A percentile compares a stretch with the other conserved stretches of the same genome.
phyloP scores from a whole-genome alignment of 2,329 filamentous ascomycete species.

The Fusarium sp. region DNA sequence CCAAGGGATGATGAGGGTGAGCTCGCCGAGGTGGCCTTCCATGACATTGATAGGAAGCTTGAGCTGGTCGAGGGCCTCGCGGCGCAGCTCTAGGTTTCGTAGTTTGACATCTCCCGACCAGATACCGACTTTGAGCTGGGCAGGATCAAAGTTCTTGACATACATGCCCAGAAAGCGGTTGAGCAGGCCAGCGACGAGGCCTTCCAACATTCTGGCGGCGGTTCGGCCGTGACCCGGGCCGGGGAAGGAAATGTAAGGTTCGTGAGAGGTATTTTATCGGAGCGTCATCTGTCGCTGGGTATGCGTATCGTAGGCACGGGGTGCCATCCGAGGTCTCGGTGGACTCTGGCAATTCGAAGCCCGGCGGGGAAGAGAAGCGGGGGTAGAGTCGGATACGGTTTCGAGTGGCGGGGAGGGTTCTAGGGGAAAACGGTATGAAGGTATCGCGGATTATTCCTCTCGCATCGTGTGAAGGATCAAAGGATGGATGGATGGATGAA shows the following conservation, averaged over 20 bases:
- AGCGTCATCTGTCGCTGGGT: constrained; percentile 38
- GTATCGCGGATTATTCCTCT: constrained; percentile 29
- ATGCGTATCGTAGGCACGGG: constrained; percentile 18
- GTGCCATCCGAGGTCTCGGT: constrained; percentile 38
- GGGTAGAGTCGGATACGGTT: constrained; percentile 8
- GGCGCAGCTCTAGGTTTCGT: constrained; percentile 86
- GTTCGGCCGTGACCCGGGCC: constrained; percentile 75
- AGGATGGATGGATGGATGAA: constrained; percentile 12
- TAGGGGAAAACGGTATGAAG: constrained; percentile 18
- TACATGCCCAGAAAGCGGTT: constrained; percentile 99
- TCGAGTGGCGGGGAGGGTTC: constrained; percentile 2
- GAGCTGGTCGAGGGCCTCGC: constrained; percentile 95
- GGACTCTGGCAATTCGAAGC: constrained; percentile 5
- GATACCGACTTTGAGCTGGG: constrained; percentile 97
- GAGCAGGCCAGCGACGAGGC: constrained; percentile 92
- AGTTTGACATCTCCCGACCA: constrained; percentile 99
- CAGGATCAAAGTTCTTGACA: constrained; percentile 98
- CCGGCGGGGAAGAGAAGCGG: constrained; percentile 12
- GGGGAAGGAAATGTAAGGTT: constrained; percentile 50
- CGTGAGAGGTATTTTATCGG: constrained; percentile 29
- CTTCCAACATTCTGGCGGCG: constrained; percentile 84
- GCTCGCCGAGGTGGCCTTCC: constrained; percentile 89
- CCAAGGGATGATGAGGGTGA: constrained; percentile 95
- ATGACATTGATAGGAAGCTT: constrained; percentile 96
- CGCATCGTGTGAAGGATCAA: constrained; percentile 14